Conservation (phyloP, 345 rosid genomes). For the Fremontodendron californicum region DNA sequence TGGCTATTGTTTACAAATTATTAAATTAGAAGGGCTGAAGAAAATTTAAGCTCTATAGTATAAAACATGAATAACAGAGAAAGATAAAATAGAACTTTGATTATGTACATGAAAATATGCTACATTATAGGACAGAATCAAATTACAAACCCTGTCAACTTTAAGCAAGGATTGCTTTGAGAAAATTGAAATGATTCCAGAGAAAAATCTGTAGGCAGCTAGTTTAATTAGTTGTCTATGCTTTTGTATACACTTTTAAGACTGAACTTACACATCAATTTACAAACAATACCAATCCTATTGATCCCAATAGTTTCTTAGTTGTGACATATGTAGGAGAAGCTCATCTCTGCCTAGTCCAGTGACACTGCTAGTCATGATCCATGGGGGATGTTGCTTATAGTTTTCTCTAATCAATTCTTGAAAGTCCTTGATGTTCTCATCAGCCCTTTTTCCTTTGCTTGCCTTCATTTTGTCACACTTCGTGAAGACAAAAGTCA, state of each 20-base stretch:
- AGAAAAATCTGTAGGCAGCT: not conserved
- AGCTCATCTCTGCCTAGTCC: slow-evolving; percentile 90
- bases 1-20: too few species aligned
- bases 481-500: slow-evolving; percentile 87
- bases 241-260: slow-evolving; percentile 5
- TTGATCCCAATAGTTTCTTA: slow-evolving; percentile 41
- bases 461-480: slow-evolving; percentile 77
- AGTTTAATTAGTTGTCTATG: not conserved
- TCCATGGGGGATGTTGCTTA: slow-evolving; percentile 74
- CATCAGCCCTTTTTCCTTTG: slow-evolving; percentile 76
- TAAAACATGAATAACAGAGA: not conserved
- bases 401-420: slow-evolving; percentile 59
- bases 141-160: slow-evolving; percentile 6
- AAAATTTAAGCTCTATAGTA: too few species aligned
- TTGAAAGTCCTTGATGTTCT: slow-evolving; percentile 71
- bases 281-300: not conserved
- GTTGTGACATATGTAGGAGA: slow-evolving; percentile 82
- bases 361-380: slow-evolving; percentile 87
- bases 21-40: too few species aligned
- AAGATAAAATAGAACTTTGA: not conserved
- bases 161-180: not conserved
- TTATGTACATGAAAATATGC: not conserved
- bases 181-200: not conserved
- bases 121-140: not conserved
- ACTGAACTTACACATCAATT: not conserved